Percentiles rank a stretch among this genome's conserved stretches.
phyloP scores from a whole-genome alignment of 352 stramenopile genomes.

The Globisporangium paroecandrum region DNA sequence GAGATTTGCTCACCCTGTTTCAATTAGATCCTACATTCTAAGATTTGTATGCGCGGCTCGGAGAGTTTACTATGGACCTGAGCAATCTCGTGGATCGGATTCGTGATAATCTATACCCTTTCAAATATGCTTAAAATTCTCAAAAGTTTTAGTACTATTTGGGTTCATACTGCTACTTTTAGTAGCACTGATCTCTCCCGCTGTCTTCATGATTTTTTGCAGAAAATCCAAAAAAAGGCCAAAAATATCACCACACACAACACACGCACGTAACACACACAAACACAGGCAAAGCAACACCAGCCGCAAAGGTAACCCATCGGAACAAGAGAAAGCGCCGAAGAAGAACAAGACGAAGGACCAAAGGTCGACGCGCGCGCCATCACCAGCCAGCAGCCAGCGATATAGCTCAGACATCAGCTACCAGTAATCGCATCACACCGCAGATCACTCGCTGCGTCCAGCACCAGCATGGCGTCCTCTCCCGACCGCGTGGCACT shows the following conservation, averaged over 20 bases:
- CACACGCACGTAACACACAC: no score
- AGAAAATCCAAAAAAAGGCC: neutral
- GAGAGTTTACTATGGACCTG: no score
- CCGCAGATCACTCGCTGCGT: neutral
- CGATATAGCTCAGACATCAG: neutral
- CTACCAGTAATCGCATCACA: neutral
- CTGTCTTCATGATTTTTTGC: neutral
- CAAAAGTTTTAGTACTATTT: no score
- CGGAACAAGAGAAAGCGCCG: neutral
- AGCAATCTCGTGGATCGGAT: no score
- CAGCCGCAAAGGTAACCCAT: neutral
- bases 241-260: neutral
- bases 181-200: no score
- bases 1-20: no score
- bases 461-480: conserved; percentile 1
- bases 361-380: neutral
- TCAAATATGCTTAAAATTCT: no score
- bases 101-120: no score
- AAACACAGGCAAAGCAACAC: neutral
- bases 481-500: conserved; percentile 1
- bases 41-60: no score
- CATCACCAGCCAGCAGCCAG: neutral
- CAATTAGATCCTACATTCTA: no score
- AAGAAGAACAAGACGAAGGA: neutral
- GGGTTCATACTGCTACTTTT: no score